These are phyloP conservation scores for Tulasnella sp. DNA, from an alignment of 768 basidiomycete genomes.

Conservation along the genomic window DNA sequence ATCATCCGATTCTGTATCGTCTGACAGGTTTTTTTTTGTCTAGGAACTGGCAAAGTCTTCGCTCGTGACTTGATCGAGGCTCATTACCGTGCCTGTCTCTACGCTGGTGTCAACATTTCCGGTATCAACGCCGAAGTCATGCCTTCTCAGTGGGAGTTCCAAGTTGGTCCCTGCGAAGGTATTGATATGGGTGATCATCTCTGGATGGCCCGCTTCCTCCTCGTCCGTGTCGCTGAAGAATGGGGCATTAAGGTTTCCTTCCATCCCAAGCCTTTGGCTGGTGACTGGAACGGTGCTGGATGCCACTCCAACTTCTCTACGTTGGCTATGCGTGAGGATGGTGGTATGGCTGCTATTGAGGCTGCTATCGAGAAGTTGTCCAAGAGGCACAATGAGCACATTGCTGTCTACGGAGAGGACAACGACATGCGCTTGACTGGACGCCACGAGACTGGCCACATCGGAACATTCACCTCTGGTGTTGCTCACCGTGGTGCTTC, in stretches of 20 bases:
- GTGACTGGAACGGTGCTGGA: conserved; percentile 99
- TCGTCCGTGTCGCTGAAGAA: conserved; percentile 91
- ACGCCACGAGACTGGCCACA: conserved; percentile 95
- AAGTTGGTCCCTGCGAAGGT: conserved; percentile 95
- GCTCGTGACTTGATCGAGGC: conserved; percentile 98
- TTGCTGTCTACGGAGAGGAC: conserved; percentile 95
- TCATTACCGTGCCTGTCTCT: conserved; percentile 94
- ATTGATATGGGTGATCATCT: conserved; percentile 99
- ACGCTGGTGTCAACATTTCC: conserved; percentile 91
- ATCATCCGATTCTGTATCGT: not conserved
- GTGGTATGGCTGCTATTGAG: conserved; percentile 86
- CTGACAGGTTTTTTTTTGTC: not conserved
- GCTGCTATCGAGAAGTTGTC: conserved; percentile 86
- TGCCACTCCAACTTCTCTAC: conserved; percentile 98
- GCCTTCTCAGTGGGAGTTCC: conserved; percentile 99
- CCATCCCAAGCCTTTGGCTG: conserved; percentile 95
- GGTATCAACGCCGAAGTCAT: conserved; percentile 99
- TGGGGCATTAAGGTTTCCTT: conserved; percentile 96
- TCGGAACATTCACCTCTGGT: conserved; percentile 80
- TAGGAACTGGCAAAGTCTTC: conserved; percentile 93
- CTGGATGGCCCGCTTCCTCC: conserved; percentile 97
- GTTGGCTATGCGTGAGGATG: conserved; percentile 82
- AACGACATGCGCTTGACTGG: conserved; percentile 94
- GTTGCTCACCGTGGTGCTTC: conserved; percentile 97
- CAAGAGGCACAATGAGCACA: conserved; percentile 86